A percentile compares a stretch with the other conserved stretches of the same genome.
Evolutionary conservation across 1,284 basidiomycete species (phyloP).

Genomic region (Boletellus deceptivus): DNA sequence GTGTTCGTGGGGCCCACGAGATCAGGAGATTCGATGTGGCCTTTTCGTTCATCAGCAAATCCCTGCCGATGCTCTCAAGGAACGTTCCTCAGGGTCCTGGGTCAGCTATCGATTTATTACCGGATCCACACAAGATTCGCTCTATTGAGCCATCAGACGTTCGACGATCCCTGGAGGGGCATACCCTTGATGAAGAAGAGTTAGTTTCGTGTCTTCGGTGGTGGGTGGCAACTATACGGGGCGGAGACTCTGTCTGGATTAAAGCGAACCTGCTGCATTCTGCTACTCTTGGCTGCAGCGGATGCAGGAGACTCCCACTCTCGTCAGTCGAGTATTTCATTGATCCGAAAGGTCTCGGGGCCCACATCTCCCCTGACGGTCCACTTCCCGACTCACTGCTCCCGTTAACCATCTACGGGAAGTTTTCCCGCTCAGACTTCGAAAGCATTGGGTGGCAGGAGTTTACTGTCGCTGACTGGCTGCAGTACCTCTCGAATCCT

Average conservation of each 20-base stretch:
- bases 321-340: constrained; percentile 68
- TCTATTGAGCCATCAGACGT: constrained; percentile 82
- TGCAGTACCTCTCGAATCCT: constrained; percentile 53
- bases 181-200: constrained; percentile 71
- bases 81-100: no score
- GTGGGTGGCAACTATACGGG: constrained; percentile 55
- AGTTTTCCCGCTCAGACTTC: constrained; percentile 45
- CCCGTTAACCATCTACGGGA: constrained; percentile 57
- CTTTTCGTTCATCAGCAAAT: constrained; percentile 56
- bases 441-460: constrained; percentile 75
- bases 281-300: constrained; percentile 15
- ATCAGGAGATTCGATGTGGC: constrained; percentile 71
- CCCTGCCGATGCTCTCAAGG: constrained; percentile 73
- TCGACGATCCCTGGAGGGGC: constrained; percentile 66
- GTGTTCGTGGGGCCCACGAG: constrained; percentile 64
- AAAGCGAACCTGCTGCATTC: no score
- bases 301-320: constrained; percentile 40
- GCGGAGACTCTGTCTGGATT: no score
- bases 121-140: constrained; percentile 63
- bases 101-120: constrained; percentile 52
- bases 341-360: constrained; percentile 56
- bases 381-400: constrained; percentile 57
- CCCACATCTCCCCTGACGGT: constrained; percentile 46
- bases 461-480: constrained; percentile 73
- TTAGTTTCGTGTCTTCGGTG: constrained; percentile 81